A percentile compares a stretch with the other conserved stretches of the same genome.
These are phyloP conservation scores for Brettanomyces custersianus DNA, from an alignment of 805 yeast genomes.

Conservation along the genomic window DNA sequence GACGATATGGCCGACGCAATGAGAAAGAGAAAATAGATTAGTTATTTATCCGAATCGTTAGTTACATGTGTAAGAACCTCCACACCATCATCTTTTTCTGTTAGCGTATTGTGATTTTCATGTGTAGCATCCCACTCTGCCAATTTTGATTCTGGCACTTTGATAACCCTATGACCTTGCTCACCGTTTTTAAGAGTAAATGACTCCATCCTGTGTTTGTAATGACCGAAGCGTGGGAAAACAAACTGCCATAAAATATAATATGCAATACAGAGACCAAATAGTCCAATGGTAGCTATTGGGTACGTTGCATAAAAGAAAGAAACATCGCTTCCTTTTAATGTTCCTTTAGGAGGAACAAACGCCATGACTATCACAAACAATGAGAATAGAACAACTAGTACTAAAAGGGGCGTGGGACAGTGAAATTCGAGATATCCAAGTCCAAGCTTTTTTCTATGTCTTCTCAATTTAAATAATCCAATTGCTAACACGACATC, in stretches of 20 bases:
- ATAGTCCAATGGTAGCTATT: constrained; percentile 28
- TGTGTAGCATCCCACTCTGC: constrained; percentile 25
- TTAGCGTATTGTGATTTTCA: no score
- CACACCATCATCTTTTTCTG: no score
- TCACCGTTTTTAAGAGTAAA: constrained; percentile 30
- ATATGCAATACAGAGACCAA: constrained; percentile 25
- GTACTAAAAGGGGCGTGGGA: constrained; percentile 26
- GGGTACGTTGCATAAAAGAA: constrained; percentile 36
- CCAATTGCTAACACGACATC: constrained; percentile 59
- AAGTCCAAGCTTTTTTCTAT: constrained; percentile 26
- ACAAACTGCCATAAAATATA: constrained; percentile 29
- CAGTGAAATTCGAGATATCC: constrained; percentile 26
- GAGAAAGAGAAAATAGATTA: constrained; percentile 16
- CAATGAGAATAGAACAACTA: constrained; percentile 25
- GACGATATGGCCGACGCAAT: constrained; percentile 13
- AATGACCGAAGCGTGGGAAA: constrained; percentile 26
- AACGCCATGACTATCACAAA: constrained; percentile 34
- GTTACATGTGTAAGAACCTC: no score
- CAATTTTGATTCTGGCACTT: constrained; percentile 24
- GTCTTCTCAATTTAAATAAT: constrained; percentile 34
- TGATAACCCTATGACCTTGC: constrained; percentile 30
- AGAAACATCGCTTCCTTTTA: constrained; percentile 32
- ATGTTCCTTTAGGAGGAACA: constrained; percentile 33
- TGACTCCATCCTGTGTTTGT: constrained; percentile 23
- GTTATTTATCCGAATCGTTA: no score